Conservation (phyloP, 108 stramenopile species). For the Nitzschia sp. region DNA sequence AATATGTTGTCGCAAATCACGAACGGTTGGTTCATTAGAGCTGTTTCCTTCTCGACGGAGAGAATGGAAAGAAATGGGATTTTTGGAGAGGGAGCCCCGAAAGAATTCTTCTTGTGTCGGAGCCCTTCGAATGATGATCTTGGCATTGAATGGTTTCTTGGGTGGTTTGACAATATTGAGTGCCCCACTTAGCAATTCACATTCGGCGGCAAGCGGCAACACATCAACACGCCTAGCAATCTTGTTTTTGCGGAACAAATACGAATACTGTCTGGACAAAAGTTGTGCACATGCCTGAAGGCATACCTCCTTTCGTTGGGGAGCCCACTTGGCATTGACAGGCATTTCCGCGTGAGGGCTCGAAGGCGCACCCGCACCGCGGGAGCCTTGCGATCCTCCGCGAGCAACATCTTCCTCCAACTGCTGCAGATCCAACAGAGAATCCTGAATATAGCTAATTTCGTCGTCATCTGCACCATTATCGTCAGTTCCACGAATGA, state of each 20-base stretch:
- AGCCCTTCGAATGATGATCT: constrained; percentile 74
- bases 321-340: constrained; percentile 4
- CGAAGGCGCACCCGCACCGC: not conserved
- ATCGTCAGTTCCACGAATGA: constrained; percentile 28
- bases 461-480: constrained; percentile 49
- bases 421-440: constrained; percentile 31
- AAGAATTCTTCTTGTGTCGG: constrained; percentile 90
- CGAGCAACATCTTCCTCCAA: constrained; percentile 26
- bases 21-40: constrained; percentile 64
- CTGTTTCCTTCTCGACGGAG: constrained; percentile 27
- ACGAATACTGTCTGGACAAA: constrained; percentile 48
- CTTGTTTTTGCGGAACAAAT: not conserved
- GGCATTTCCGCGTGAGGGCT: not conserved
- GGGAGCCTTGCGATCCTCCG: not conserved
- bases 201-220: constrained; percentile 43
- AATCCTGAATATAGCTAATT: constrained; percentile 27
- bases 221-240: constrained; percentile 21
- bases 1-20: constrained; percentile 72
- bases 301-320: constrained; percentile 50
- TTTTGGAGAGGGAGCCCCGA: constrained; percentile 68
- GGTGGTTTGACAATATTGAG: constrained; percentile 74
- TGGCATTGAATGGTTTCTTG: constrained; percentile 77
- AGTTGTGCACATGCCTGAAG: constrained; percentile 62
- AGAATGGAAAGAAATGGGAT: constrained; percentile 61
- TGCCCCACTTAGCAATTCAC: constrained; percentile 49